Evolutionary conservation across 1,139 yeast genomes (phyloP), one percentile per base, ranked within the genome.

Genomic region (Diutina siamensis): DNA sequence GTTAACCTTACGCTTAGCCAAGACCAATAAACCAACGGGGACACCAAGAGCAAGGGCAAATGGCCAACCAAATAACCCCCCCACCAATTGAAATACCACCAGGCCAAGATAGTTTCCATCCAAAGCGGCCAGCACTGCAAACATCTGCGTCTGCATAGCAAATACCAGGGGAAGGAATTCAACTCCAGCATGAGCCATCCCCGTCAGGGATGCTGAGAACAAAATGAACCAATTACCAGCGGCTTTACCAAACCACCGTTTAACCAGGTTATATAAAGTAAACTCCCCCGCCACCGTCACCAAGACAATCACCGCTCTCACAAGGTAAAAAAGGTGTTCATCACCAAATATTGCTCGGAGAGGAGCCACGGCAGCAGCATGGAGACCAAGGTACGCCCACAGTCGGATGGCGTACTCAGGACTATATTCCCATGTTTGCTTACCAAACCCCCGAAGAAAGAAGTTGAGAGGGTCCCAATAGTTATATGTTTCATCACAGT

Each of bases 371-470:
- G 28, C 15, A n/a, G 28, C 40, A n/a, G 40, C 40, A 52, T 72
- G 76, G 0, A 86, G 88, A 2, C 78, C 46, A 38, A 83, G 58
- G 55, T 83, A 88, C 0, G 84, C 74, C 78, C 94, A 89, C 7
- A 95, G 85, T 51, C 97, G 67, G 46, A 89, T 87, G 18, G 95
- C 88, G 57, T 76, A 87, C 47, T 74, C 85, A 0, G 97, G 97
- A 1, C 96, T 86, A 60, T 89, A 89, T 57, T 89, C 97, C 97
- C 97, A 89, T 0, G 97, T 89, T 61, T 88, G 88, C 54, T 87
- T 84, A 2, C 97, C 98, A 60, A 85, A 87, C 2, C 83, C 83
- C 52, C 95, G 74, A 2, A 83, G 64, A 35, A 89, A 56, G 46
- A 83, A 70, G 58, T 89, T 92, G 48, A 89, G 67, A 0, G 98